phyloP scores from a whole-genome alignment of 202 grass and related monocot species.

The Eragrostis tef region DNA sequence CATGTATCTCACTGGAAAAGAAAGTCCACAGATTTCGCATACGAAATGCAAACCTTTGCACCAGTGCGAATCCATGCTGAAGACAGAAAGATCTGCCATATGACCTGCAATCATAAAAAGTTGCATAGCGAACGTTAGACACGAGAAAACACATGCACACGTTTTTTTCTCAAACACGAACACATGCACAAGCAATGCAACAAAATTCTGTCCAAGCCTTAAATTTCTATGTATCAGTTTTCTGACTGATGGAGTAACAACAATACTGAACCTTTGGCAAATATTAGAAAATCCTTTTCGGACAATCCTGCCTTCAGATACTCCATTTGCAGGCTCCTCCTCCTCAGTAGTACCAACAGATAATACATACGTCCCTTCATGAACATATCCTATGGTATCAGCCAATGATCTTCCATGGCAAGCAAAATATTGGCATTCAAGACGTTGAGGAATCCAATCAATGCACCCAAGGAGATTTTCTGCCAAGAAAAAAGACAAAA shows the following conservation, averaged over 20 bases:
- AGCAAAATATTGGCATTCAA: slow-evolving; percentile 36
- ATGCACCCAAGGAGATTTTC: slow-evolving; percentile 49
- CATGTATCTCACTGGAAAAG: slow-evolving; percentile 45
- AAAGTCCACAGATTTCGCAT: slow-evolving; percentile 42
- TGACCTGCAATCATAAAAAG: slow-evolving; percentile 43
- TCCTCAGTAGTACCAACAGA: slow-evolving; percentile 24
- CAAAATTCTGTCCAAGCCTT: background rate
- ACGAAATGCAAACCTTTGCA: slow-evolving; percentile 48
- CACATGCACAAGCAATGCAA: background rate
- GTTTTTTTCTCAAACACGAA: too few relatives aligned
- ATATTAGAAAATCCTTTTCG: slow-evolving; percentile 43
- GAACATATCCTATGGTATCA: slow-evolving; percentile 21
- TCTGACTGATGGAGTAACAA: slow-evolving; percentile 23
- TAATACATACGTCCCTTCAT: slow-evolving; percentile 19
- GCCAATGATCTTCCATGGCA: slow-evolving; percentile 37
- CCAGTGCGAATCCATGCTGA: slow-evolving; percentile 46
- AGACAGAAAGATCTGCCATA: slow-evolving; percentile 52
- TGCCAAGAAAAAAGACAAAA: slow-evolving; percentile 47
- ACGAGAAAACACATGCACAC: too few relatives aligned
- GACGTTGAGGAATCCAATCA: slow-evolving; percentile 52
- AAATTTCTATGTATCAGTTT: slow-evolving; percentile 6
- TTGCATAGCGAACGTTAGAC: slow-evolving; percentile 5
- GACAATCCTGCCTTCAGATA: slow-evolving; percentile 30
- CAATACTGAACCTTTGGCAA: slow-evolving; percentile 58
- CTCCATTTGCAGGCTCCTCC: slow-evolving; percentile 28